Evolutionary conservation across 345 rosid species (phyloP), one percentile per base, ranked within the genome.

Genomic region (Arabis alpina): DNA sequence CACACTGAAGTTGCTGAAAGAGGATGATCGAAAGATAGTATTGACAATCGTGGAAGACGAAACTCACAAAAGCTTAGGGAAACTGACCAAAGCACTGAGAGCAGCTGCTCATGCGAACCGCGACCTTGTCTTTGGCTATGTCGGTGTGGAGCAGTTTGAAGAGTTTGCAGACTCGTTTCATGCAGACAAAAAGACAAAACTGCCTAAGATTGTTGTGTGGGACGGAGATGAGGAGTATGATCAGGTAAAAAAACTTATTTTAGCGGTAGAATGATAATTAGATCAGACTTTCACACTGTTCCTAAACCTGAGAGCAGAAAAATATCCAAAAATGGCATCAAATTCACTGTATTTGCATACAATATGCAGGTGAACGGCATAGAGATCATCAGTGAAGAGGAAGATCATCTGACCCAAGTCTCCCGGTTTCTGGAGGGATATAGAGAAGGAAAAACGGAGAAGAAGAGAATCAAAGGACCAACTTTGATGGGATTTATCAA

Each of bases 91-190:
- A 68, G 71, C 83, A 49, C 56, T 94, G 77, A 94, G 88, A 80
- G 91, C 95, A 73, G 96, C 98, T 71, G 97, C 96, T 73, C 81
- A 85, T 73, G 96, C 98, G 37, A 94, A 94, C 83, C 93, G 88
- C 10, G 87, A 94, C 76, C 77, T 94, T 61, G 88, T 89, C 40
- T 94, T 94, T 80, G 93, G 82, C n/a, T 89, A 85, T 77, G 91
- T 88, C 4, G 98, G 98, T 64, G 74, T 89, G 61, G 78, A 84
- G 66, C 96, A 88, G 63, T 94, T 85, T 77, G 85, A 73, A 75
- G 98, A 88, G 8, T 89, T 94, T 78, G 82, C 96, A 30, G 92
- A 86, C 70, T 76, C 89, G 23, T 94, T 94, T 64, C 90, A 78
- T 13, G 85, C 66, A 37, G 79, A 73, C 23, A 77, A 77, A 82